Evolutionary conservation across 2,329 filamentous ascomycete species (phyloP).

Genomic region (Aspergillus udagawae): DNA sequence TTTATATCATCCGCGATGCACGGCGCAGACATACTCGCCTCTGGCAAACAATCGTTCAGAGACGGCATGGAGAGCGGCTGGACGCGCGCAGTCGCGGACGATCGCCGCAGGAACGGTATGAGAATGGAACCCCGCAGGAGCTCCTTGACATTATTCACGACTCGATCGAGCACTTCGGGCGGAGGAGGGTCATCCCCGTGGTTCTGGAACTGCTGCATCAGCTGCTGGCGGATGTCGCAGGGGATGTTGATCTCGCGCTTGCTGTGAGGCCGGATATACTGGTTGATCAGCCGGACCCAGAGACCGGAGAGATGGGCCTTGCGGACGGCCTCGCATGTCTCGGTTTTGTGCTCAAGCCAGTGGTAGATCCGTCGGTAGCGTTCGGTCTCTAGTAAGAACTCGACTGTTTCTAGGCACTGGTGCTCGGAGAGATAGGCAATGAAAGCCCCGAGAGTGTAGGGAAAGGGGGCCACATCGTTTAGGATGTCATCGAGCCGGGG

Average conservation of each 20-base stretch:
- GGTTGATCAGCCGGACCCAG: background rate
- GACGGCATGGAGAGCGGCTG: conserved; percentile 1
- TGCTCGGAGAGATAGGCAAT: conserved; percentile 91
- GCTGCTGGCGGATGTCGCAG: background rate
- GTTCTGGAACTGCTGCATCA: background rate
- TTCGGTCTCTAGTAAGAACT: conserved; percentile 87
- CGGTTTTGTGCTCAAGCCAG: conserved; percentile 32
- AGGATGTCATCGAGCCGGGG: conserved; percentile 80
- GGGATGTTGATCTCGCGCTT: background rate
- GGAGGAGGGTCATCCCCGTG: background rate
- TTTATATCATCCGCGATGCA: background rate
- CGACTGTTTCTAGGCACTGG: conserved; percentile 86
- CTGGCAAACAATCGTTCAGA: background rate
- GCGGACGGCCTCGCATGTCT: background rate
- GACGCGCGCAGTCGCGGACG: background rate
- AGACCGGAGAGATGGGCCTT: background rate
- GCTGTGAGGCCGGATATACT: background rate
- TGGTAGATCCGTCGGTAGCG: conserved; percentile 65
- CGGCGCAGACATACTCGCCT: background rate
- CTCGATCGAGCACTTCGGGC: background rate
- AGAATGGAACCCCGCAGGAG: conserved; percentile 2
- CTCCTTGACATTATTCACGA: background rate
- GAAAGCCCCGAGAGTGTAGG: conserved; percentile 83
- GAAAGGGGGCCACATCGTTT: conserved; percentile 71
- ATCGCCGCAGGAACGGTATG: conserved; percentile 1